phyloP scores from a whole-genome alignment of 169 alveolate species.

The Cryptosporidium parvum region DNA sequence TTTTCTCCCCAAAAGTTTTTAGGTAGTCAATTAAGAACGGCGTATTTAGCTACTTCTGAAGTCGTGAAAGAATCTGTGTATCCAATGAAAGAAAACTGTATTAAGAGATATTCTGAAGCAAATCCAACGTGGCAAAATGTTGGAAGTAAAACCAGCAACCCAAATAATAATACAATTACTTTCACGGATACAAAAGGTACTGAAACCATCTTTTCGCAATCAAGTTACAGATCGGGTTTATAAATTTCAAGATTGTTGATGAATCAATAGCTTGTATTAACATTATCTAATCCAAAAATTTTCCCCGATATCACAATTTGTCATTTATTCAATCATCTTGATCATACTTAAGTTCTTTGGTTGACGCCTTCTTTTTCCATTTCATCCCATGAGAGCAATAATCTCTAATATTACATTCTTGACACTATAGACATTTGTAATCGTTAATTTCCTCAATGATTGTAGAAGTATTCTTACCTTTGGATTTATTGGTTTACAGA shows the following conservation, averaged over 20 bases:
- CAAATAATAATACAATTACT: slow-evolving; percentile 14
- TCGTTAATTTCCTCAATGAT: too few relatives aligned
- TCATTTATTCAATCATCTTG: neutral
- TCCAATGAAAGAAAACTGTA: slow-evolving; percentile 72
- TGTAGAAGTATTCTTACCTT: slow-evolving; percentile 30
- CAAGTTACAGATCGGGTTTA: slow-evolving; percentile 56
- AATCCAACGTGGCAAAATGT: slow-evolving; percentile 68
- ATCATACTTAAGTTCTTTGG: slow-evolving; percentile 5
- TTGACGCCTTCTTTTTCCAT: neutral
- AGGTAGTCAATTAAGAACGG: slow-evolving; percentile 62
- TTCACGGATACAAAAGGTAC: slow-evolving; percentile 65
- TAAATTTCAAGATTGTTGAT: neutral
- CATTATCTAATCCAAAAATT: neutral
- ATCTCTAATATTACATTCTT: slow-evolving; percentile 30
- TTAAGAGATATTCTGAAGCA: slow-evolving; percentile 61
- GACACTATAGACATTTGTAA: slow-evolving; percentile 10
- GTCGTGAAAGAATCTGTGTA: slow-evolving; percentile 60
- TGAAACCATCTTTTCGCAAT: slow-evolving; percentile 46
- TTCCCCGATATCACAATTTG: neutral
- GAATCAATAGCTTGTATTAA: neutral
- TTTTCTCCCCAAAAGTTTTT: neutral
- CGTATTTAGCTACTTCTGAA: slow-evolving; percentile 50
- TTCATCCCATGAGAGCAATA: slow-evolving; percentile 36
- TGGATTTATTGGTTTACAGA: slow-evolving; percentile 90
- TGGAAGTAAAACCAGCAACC: slow-evolving; percentile 68